A percentile compares a stretch with the other conserved stretches of the same genome.
phyloP scores from a whole-genome alignment of 371 early-diverging fungal genomes.

The Mucor mucedo region DNA sequence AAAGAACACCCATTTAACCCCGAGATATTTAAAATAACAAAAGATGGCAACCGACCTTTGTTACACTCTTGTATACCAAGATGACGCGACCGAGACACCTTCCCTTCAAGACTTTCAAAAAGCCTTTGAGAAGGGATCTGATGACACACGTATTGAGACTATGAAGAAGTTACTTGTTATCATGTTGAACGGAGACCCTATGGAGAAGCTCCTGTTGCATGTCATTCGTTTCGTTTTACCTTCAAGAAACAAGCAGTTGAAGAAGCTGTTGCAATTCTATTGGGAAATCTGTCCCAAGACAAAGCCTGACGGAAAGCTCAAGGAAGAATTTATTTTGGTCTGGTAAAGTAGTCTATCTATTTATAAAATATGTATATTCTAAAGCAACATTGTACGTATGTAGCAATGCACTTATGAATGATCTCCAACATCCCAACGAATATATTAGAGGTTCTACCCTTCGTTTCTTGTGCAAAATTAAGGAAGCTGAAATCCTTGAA shows the following conservation, averaged over 20 bases:
- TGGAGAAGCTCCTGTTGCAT: conserved; percentile 91
- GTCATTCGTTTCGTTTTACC: conserved; percentile 97
- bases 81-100: conserved; percentile 68
- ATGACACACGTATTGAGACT: conserved; percentile 89
- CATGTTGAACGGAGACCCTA: conserved; percentile 93
- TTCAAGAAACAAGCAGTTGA: conserved; percentile 90
- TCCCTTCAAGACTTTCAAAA: conserved; percentile 73
- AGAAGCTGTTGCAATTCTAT: conserved; percentile 94
- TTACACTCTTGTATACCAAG: conserved; percentile 73
- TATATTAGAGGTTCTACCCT: conserved; percentile 96
- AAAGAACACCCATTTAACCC: not conserved
- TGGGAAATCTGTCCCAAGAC: conserved; percentile 97
- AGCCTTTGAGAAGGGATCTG: conserved; percentile 90
- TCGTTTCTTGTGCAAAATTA: conserved; percentile 93
- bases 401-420: conserved; percentile 96
- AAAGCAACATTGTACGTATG: conserved; percentile 1
- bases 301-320: conserved; percentile 89
- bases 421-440: conserved; percentile 99
- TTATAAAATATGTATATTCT: not conserved
- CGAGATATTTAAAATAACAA: conserved; percentile 6
- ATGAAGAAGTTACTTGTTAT: conserved; percentile 90
- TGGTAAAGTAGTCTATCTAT: conserved; percentile 65
- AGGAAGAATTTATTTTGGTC: conserved; percentile 96
- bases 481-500: conserved; percentile 93
- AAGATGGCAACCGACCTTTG: conserved; percentile 62